phyloP scores from a whole-genome alignment of 768 basidiomycete genomes.

The Amanita muscaria region DNA sequence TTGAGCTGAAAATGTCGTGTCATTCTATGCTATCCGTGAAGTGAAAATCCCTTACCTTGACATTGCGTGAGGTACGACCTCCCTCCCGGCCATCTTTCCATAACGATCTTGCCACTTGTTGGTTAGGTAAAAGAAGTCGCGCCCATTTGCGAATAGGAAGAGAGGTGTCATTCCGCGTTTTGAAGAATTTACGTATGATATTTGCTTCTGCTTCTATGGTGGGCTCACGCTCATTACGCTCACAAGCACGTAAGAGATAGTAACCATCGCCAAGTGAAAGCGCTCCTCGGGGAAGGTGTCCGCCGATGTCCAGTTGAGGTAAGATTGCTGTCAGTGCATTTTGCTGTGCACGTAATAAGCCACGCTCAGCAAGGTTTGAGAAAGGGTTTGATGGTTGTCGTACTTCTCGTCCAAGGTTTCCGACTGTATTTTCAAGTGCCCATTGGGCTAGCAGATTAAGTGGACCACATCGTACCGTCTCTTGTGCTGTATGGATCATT shows the following conservation, averaged over 20 bases:
- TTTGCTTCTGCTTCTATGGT: background rate
- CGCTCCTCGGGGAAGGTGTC: background rate
- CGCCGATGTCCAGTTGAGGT: constrained; percentile 2
- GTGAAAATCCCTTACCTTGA: too few relatives aligned
- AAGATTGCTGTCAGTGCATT: constrained; percentile 12
- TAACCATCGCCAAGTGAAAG: constrained; percentile 10
- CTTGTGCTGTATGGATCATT: constrained; percentile 16
- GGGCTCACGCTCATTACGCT: background rate
- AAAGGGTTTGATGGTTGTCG: constrained; percentile 16
- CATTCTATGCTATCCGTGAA: too few relatives aligned
- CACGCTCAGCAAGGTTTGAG: constrained; percentile 20
- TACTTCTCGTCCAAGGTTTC: constrained; percentile 20
- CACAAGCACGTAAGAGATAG: constrained; percentile 8
- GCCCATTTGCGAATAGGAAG: constrained; percentile 11
- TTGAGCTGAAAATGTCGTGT: too few relatives aligned
- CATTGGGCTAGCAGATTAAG: constrained; percentile 20
- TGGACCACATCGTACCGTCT: constrained; percentile 17
- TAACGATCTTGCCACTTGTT: constrained; percentile 13
- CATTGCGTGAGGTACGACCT: too few relatives aligned
- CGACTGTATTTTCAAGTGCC: constrained; percentile 21
- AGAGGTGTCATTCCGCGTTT: too few relatives aligned
- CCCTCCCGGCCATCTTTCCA: constrained; percentile 12
- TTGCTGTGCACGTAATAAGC: constrained; percentile 12
- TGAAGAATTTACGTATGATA: too few relatives aligned
- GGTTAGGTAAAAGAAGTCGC: constrained; percentile 14